Evolutionary conservation across 371 early-diverging fungal genomes (phyloP).

Genomic region (Actinomucor elegans): DNA sequence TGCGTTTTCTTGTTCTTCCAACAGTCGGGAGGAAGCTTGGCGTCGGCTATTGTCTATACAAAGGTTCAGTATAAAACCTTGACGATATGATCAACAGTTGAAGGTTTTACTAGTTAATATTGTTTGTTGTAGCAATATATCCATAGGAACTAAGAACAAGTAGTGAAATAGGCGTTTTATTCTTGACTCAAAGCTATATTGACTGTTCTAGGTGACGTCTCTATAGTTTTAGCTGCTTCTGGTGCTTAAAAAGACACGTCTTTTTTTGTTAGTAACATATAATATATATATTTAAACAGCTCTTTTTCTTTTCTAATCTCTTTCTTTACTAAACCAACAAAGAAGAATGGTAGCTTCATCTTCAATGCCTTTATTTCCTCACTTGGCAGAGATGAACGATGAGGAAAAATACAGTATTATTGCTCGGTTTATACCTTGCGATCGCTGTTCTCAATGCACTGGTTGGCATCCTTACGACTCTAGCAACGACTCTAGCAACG

Average conservation of each 20-base stretch:
- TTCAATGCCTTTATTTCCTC: slow-evolving; percentile 23
- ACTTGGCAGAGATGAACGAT: slow-evolving; percentile 29
- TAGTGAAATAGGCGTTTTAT: too few species aligned
- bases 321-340: neutral
- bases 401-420: slow-evolving; percentile 47
- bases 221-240: neutral
- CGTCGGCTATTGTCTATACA: too few species aligned
- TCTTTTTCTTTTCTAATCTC: neutral
- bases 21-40: too few species aligned
- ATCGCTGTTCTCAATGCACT: slow-evolving; percentile 35
- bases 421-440: slow-evolving; percentile 52
- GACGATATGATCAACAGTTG: too few species aligned
- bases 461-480: slow-evolving; percentile 47
- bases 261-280: neutral
- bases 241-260: too few species aligned
- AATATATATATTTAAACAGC: neutral
- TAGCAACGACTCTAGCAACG: slow-evolving; percentile 32
- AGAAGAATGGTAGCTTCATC: slow-evolving; percentile 8
- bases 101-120: neutral
- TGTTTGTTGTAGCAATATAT: neutral
- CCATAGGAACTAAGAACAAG: too few species aligned
- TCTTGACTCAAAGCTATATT: too few species aligned
- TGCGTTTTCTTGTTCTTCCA: neutral
- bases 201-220: neutral
- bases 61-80: too few species aligned